phyloP scores from a whole-genome alignment of 441 rosid species.

The Omphalea diandra region DNA sequence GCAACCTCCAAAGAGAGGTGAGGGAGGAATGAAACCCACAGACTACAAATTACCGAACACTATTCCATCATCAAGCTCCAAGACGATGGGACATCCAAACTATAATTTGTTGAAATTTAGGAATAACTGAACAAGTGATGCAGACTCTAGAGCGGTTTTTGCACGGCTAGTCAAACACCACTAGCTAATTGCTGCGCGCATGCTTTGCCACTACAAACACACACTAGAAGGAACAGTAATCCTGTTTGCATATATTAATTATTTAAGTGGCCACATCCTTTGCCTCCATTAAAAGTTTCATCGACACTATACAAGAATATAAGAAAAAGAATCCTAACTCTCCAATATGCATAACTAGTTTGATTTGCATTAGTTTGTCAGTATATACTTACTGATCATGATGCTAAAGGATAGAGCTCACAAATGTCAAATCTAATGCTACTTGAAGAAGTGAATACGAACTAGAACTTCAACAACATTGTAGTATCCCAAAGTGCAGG shows the following conservation, averaged over 20 bases:
- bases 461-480: slow-evolving; percentile 15
- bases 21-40: too few relatives aligned
- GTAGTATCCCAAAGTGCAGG: not conserved
- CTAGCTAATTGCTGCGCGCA: not conserved
- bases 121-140: not conserved
- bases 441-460: slow-evolving; percentile 18
- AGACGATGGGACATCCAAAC: not conserved
- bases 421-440: not conserved
- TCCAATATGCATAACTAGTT: not conserved
- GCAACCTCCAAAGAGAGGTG: too few relatives aligned
- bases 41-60: too few relatives aligned
- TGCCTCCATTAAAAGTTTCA: not conserved
- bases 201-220: not conserved
- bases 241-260: not conserved
- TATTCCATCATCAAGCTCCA: not conserved
- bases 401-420: not conserved
- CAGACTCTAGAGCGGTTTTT: not conserved
- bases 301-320: not conserved
- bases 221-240: not conserved
- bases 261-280: not conserved
- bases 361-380: not conserved
- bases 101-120: not conserved
- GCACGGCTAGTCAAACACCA: not conserved
- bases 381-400: not conserved
- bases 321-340: not conserved